phyloP scores from a whole-genome alignment of 1,139 yeast species.

The Williopsis jadinii region DNA sequence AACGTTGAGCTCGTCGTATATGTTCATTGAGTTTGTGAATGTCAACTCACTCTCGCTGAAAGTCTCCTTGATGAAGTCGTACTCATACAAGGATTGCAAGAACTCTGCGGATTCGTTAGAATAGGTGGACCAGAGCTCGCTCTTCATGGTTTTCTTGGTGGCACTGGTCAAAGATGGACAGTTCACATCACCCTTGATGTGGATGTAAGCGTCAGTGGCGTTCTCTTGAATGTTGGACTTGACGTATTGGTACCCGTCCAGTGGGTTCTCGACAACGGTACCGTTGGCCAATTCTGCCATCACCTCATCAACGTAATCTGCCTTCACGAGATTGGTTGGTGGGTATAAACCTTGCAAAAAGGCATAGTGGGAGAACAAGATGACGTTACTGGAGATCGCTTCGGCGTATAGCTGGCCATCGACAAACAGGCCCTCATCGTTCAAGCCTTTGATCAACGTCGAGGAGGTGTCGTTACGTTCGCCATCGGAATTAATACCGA shows the following conservation, averaged over 20 bases:
- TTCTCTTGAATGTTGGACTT: constrained; percentile 28
- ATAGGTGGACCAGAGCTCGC: constrained; percentile 15
- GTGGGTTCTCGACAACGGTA: constrained; percentile 28
- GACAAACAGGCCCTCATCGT: constrained; percentile 23
- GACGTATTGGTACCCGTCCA: constrained; percentile 38
- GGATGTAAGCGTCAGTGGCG: constrained; percentile 31
- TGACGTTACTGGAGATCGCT: constrained; percentile 28
- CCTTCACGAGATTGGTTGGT: constrained; percentile 26
- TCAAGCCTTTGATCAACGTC: constrained; percentile 21
- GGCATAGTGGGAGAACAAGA: constrained; percentile 29
- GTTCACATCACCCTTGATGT: constrained; percentile 33
- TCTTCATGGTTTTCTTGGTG: constrained; percentile 22
- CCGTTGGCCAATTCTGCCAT: constrained; percentile 31
- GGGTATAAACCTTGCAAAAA: constrained; percentile 39
- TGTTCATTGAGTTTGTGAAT: constrained; percentile 31
- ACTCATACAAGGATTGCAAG: constrained; percentile 26
- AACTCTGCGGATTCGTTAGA: constrained; percentile 30
- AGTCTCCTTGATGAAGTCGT: constrained; percentile 16
- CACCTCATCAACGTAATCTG: constrained; percentile 19
- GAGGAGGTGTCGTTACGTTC: constrained; percentile 20
- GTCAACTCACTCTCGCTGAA: constrained; percentile 25
- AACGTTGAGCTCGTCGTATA: constrained; percentile 34
- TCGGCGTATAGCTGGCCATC: constrained; percentile 28
- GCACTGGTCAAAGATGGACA: constrained; percentile 32
- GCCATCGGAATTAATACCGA: constrained; percentile 25